Conservation (phyloP, 1,139 yeast genomes). For the Yamadazyma kanchanaburiensis region DNA sequence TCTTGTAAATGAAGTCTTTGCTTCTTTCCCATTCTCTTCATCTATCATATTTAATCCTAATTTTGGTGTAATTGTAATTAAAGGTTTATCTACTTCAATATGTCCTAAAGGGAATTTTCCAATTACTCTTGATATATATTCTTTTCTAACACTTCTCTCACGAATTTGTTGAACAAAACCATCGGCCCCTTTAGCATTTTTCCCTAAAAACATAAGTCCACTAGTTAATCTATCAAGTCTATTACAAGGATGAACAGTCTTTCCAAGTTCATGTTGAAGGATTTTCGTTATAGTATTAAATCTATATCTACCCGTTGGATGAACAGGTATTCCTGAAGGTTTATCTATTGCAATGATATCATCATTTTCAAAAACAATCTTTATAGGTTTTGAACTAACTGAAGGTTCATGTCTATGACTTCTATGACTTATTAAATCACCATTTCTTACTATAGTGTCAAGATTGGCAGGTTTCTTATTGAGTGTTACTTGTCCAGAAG, state of each 20-base stretch:
- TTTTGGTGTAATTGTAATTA: conserved; percentile 72
- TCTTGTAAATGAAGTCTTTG: conserved; percentile 51
- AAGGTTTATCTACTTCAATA: conserved; percentile 61
- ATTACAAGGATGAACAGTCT: conserved; percentile 81
- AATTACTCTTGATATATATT: conserved; percentile 81
- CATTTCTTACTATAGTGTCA: conserved; percentile 71
- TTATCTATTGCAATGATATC: conserved; percentile 83
- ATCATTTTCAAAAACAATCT: conserved; percentile 76
- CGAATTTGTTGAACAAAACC: conserved; percentile 69
- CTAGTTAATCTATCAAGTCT: conserved; percentile 88
- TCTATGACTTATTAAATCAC: conserved; percentile 80
- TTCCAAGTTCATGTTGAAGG: conserved; percentile 62
- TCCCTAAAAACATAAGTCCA: conserved; percentile 92
- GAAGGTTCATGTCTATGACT: conserved; percentile 92
- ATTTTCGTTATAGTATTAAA: conserved; percentile 86
- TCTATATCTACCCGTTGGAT: conserved; percentile 91
- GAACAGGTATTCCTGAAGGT: conserved; percentile 94
- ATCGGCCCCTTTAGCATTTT: conserved; percentile 78
- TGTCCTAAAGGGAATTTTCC: conserved; percentile 74
- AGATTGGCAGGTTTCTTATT: conserved; percentile 63
- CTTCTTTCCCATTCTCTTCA: conserved; percentile 62
- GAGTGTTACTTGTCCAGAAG: conserved; percentile 68
- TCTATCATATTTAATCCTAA: conserved; percentile 74
- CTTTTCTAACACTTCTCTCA: conserved; percentile 73
- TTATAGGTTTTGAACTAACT: conserved; percentile 67